Conservation (phyloP, 441 rosid species). For the Populus hybrid region DNA sequence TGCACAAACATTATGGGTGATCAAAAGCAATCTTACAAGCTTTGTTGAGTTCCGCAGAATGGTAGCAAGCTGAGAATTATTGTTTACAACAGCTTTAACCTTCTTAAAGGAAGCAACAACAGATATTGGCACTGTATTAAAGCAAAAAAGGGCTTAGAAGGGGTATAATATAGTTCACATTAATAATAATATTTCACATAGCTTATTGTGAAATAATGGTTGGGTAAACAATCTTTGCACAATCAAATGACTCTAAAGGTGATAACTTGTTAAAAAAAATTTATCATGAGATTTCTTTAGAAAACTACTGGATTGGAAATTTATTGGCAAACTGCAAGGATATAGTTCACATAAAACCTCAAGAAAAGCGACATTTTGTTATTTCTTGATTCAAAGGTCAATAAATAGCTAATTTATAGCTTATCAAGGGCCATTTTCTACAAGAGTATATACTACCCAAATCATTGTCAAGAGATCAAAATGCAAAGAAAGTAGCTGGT, state of each 20-base stretch:
- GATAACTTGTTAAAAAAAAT: background rate
- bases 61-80: slow-evolving; percentile 71
- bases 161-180: background rate
- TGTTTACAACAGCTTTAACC: slow-evolving; percentile 67
- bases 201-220: background rate
- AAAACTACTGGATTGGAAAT: background rate
- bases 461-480: background rate
- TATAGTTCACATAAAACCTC: background rate
- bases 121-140: slow-evolving; percentile 67
- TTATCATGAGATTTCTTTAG: background rate
- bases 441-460: background rate
- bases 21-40: slow-evolving; percentile 54
- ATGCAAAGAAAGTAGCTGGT: background rate
- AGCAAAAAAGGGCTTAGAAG: slow-evolving; percentile 10
- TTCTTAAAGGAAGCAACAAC: slow-evolving; percentile 95
- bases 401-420: background rate
- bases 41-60: slow-evolving; percentile 74
- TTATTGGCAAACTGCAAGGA: background rate
- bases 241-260: background rate
- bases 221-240: background rate
- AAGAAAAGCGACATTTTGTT: background rate
- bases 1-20: background rate
- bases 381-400: background rate
- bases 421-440: background rate
- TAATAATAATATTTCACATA: background rate